These are phyloP conservation scores for Lunasporangiospora selenospora DNA, from an alignment of 192 early-diverging fungal genomes.

Conservation along the genomic window DNA sequence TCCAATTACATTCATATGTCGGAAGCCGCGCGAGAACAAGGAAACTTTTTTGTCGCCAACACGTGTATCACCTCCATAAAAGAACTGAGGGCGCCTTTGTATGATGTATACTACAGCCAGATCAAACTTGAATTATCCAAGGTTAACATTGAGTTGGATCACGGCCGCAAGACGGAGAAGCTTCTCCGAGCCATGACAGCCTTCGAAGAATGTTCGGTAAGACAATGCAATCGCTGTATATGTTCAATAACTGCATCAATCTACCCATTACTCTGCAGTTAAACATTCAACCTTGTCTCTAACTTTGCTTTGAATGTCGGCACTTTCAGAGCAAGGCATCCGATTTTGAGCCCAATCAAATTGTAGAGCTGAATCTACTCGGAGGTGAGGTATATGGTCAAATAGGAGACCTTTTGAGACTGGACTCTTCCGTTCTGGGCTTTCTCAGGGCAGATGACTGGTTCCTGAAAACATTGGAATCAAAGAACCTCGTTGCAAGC, in stretches of 20 bases:
- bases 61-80: slow-evolving; percentile 49
- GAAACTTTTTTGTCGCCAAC: slow-evolving; percentile 62
- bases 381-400: slow-evolving; percentile 34
- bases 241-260: too few species aligned
- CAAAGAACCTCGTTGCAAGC: neutral
- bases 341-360: neutral
- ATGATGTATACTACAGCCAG: slow-evolving; percentile 30
- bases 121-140: slow-evolving; percentile 31
- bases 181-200: slow-evolving; percentile 13
- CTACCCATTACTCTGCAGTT: too few species aligned
- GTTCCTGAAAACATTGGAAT: slow-evolving; percentile 4
- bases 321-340: too few species aligned
- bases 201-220: slow-evolving; percentile 30
- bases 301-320: too few species aligned
- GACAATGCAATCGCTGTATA: neutral
- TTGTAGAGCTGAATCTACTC: slow-evolving; percentile 17
- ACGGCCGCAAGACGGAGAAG: slow-evolving; percentile 6
- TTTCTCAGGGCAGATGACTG: slow-evolving; percentile 6
- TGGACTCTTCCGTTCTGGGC: neutral
- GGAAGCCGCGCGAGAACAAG: slow-evolving; percentile 66
- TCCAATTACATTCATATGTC: slow-evolving; percentile 50
- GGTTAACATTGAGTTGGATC: slow-evolving; percentile 9
- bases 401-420: slow-evolving; percentile 13
- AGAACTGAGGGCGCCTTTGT: slow-evolving; percentile 22
- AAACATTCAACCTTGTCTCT: too few species aligned